Evolutionary conservation across 1,284 basidiomycete species (phyloP), one percentile per base, ranked within the genome.

Genomic region (Ganoderma lingzhi): DNA sequence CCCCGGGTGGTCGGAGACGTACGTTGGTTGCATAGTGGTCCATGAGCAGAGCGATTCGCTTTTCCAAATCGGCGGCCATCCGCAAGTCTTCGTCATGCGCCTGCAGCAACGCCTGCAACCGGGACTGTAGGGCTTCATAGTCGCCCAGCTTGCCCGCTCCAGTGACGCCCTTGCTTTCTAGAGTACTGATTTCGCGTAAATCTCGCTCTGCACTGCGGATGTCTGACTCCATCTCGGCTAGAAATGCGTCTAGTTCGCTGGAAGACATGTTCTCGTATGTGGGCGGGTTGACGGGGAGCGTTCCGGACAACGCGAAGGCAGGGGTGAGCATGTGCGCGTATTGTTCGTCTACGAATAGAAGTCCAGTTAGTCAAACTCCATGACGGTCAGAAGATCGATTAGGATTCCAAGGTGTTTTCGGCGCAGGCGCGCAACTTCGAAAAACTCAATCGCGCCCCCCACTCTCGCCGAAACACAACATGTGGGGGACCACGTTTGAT

Each of bases 191-290:
- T 77, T 94, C 93, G 37, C 86, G 86, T 84, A 94, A 87, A 74
- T 94, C 93, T 12, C 91, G 86, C 73, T 95, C 93, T 14, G 92
- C 93, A 45, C 88, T 86, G 28, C 92, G 90, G 65, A 95, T 88
- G 65, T 95, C 93, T 10, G 88, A 86, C 71, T 94, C 93, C 88
- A 95, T 92, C 75, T 95, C 93, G 0, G 85, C 79, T 15, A 94
- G 78, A 65, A 92, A 84, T 0, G 90, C 89, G 55, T 92, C 91
- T 10, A 94, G 81, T 75, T 93, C 93, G 65, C 85, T 85, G 0
- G 86, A 75, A 0, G 88, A 85, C 87, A 94, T 89, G 62, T 84
- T 84, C 67, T 88, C 87, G 70, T 91, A 91, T 35, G 87, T 78
- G 3, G 89, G 86, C 2, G 87, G 80, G 42, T 84, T 82, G 0